Evolutionary conservation across 2,329 filamentous ascomycete genomes (phyloP).

Genomic region (Hirsutella minnesotensis): DNA sequence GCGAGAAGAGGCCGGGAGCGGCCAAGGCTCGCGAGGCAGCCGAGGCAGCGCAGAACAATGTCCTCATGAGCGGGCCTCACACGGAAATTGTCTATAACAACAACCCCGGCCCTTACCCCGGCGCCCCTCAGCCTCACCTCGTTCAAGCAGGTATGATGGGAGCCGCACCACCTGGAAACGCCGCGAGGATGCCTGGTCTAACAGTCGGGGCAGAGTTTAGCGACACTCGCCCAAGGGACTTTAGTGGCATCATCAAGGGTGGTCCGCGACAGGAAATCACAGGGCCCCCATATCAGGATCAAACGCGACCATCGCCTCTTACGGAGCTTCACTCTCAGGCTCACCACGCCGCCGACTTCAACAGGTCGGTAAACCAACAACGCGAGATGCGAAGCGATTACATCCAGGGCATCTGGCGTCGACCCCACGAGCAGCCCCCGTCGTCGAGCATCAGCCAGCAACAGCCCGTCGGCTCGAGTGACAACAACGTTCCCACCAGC

Average conservation of each 20-base stretch:
- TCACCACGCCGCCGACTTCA: conserved; percentile 81
- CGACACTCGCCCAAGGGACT: conserved; percentile 68
- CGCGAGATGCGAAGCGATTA: conserved; percentile 70
- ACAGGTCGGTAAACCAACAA: conserved; percentile 70
- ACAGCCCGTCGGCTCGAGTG: conserved; percentile 31
- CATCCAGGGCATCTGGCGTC: conserved; percentile 69
- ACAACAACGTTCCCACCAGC: conserved; percentile 33
- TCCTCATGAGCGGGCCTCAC: conserved; percentile 55
- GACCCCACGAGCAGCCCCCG: conserved; percentile 64
- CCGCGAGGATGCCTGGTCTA: conserved; percentile 73
- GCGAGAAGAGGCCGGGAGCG: conserved; percentile 89
- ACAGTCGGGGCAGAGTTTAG: conserved; percentile 68
- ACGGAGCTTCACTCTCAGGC: conserved; percentile 77
- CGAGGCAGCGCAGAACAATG: conserved; percentile 56
- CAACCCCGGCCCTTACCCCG: conserved; percentile 51
- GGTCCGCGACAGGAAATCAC: conserved; percentile 83
- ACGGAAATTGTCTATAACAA: conserved; percentile 85
- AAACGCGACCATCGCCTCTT: conserved; percentile 63
- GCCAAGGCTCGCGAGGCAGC: conserved; percentile 79
- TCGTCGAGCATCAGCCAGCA: conserved; percentile 35
- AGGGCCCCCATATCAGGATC: conserved; percentile 78
- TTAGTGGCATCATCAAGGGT: conserved; percentile 63
- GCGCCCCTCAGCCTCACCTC: conserved; percentile 55
- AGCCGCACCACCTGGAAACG: conserved; percentile 42
- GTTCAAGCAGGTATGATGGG: conserved; percentile 64